Evolutionary conservation across 2,329 filamentous ascomycete genomes (phyloP).

Genomic region (Xylaria multiplex): DNA sequence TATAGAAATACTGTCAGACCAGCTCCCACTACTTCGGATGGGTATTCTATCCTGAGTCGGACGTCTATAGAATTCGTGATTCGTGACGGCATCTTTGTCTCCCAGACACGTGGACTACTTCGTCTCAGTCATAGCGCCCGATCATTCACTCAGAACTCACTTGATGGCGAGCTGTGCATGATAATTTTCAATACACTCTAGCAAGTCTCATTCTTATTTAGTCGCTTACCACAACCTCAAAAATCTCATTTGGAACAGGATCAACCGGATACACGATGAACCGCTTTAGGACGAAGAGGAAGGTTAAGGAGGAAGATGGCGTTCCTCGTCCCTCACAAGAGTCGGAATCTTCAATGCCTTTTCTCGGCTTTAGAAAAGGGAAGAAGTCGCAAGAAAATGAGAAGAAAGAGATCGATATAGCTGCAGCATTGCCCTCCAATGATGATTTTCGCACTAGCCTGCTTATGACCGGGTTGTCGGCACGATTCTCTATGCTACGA

Average conservation of each 20-base stretch:
- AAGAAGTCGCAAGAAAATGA: constrained; percentile 67
- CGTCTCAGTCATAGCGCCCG: constrained; percentile 7
- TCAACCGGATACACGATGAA: constrained; percentile 66
- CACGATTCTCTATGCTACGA: constrained; percentile 94
- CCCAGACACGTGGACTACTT: constrained; percentile 2
- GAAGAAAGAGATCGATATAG: constrained; percentile 76
- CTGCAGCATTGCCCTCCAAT: constrained; percentile 77
- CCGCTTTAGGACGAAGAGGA: constrained; percentile 79
- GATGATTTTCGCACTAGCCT: constrained; percentile 96
- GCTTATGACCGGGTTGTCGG: constrained; percentile 93
- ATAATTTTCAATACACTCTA: constrained; percentile 11
- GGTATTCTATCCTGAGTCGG: constrained; percentile 15
- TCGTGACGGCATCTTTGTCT: constrained; percentile 1
- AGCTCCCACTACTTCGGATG: constrained; percentile 16
- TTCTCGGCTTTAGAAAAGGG: constrained; percentile 65
- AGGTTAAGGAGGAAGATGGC: constrained; percentile 69
- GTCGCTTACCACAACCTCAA: constrained; percentile 1
- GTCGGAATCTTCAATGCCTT: constrained; percentile 62
- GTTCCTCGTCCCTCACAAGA: constrained; percentile 63
- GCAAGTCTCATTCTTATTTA: not conserved
- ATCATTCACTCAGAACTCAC: not conserved
- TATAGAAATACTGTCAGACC: constrained; percentile 25
- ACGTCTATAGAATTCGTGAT: constrained; percentile 5
- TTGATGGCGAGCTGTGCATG: constrained; percentile 30
- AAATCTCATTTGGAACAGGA: not conserved